Evolutionary conservation across 495 filamentous ascomycete species (phyloP), one percentile per base, ranked within the genome.

Genomic region (Xylaria palmicola): DNA sequence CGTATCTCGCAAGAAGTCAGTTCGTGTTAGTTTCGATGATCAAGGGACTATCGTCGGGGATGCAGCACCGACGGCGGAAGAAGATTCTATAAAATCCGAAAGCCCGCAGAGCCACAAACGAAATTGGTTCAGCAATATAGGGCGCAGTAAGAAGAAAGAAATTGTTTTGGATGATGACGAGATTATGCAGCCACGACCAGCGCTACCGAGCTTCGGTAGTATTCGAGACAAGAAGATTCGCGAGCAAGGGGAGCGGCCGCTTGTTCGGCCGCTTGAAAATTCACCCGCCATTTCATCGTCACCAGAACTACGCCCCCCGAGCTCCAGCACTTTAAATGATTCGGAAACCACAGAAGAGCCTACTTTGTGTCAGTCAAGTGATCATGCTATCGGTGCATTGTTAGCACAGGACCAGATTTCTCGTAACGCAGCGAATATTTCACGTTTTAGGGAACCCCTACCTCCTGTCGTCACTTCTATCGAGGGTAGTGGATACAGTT

Each of bases 21-120:
- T 82, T 7, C 85, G 91, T 52, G 92, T 97, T 63, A 96, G 91
- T 73, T 97, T 96, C 65, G 90, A 94, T 62, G 91, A 95, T 22
- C 82, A 84, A 22, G 75, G 65, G 27, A 67, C 68, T 15, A 73
- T 86, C 53, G 83, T 87, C 9, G 87, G 83, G 20, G 78, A 85
- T 30, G 83, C 85, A 6, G 84, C 82, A 26, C 73, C 84, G 27
- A 70, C 78, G 9, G 79, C 77, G 5, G 80, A 79, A 19, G 75
- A 74, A 5, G 85, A 85, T 2, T 79, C 83, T 7, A 74, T 77
- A 13, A 43, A 71, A 30, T 62, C 78, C 0, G 70, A 77, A 24
- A 87, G 82, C 59, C 81, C 85, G 57, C 68, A 85, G 74, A 68
- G 65, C 60, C 72, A 74, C 43, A 82, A 77, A 63, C 75, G 77